Evolutionary conservation across 331 rosid genomes (phyloP).

Genomic region (Acacia concinna): DNA sequence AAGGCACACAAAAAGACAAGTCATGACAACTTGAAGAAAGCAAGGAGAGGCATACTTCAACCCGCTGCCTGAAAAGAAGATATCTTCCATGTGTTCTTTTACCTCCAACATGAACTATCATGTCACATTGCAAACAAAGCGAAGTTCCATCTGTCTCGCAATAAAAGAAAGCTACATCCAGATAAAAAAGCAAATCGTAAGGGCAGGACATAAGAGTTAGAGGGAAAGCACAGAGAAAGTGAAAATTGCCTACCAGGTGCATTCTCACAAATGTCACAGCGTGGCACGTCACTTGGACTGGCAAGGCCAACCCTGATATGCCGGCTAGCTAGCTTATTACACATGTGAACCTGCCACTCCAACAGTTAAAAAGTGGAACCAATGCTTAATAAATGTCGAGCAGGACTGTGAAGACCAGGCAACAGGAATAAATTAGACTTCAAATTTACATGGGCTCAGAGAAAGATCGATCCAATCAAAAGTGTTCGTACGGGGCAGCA

Average conservation of each 20-base stretch:
- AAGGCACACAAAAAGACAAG: constrained; percentile 3
- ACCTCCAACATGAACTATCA: constrained; percentile 96
- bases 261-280: constrained; percentile 94
- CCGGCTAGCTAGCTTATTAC: constrained; percentile 94
- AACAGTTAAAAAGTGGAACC: constrained; percentile 29
- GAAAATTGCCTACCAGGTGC: constrained; percentile 74
- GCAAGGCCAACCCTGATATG: constrained; percentile 98
- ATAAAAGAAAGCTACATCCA: constrained; percentile 86
- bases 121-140: constrained; percentile 95
- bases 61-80: constrained; percentile 90
- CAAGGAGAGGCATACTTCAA: constrained; percentile 65
- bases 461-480: constrained; percentile 20
- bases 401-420: constrained; percentile 24
- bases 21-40: constrained; percentile 2
- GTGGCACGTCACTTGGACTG: constrained; percentile 84
- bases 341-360: constrained; percentile 82
- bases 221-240: neutral
- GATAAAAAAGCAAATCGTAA: constrained; percentile 34
- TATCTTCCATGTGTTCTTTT: constrained; percentile 96
- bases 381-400: constrained; percentile 20
- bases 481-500: neutral
- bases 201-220: constrained; percentile 11
- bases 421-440: constrained; percentile 10
- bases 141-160: constrained; percentile 96
- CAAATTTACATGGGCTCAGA: neutral